Conservation (phyloP, 2,329 filamentous ascomycete species). For the Aspergillus sp. region DNA sequence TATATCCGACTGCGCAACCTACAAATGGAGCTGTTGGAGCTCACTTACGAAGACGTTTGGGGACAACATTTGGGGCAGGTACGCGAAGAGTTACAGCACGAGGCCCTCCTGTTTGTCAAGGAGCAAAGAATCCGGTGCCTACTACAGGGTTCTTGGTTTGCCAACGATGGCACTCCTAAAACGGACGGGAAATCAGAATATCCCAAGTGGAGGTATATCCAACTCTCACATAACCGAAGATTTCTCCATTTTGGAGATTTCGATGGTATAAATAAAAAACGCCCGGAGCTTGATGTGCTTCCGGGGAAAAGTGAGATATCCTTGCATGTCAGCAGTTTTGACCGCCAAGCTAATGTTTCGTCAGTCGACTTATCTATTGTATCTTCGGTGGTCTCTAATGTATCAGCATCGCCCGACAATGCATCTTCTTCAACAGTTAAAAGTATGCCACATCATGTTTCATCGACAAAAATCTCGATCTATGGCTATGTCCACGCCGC, state of each 20-base stretch:
- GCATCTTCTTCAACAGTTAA: conserved; percentile 51
- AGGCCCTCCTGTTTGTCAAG: conserved; percentile 93
- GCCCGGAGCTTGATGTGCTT: conserved; percentile 72
- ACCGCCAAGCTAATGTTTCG: background rate
- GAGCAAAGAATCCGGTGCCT: conserved; percentile 92
- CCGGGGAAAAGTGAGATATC: conserved; percentile 64
- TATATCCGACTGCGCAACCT: conserved; percentile 74
- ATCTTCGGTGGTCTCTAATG: conserved; percentile 91
- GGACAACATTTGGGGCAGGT: conserved; percentile 84
- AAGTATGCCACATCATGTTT: conserved; percentile 35
- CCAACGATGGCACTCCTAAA: conserved; percentile 52
- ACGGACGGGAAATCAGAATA: conserved; percentile 48
- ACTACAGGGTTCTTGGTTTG: conserved; percentile 87
- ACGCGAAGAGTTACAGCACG: conserved; percentile 85
- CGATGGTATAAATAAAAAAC: conserved; percentile 59
- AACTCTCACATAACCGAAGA: conserved; percentile 85
- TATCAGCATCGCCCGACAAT: conserved; percentile 64
- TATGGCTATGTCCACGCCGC: conserved; percentile 63
- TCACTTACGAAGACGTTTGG: conserved; percentile 94
- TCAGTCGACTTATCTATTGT: conserved; percentile 78
- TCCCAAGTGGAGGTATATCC: conserved; percentile 73
- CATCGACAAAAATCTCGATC: conserved; percentile 84
- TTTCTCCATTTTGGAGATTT: conserved; percentile 92
- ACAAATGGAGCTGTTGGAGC: conserved; percentile 89
- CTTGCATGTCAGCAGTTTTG: background rate